Conservation (phyloP, 2,329 filamentous ascomycete genomes). For the Xylogone sp. region DNA sequence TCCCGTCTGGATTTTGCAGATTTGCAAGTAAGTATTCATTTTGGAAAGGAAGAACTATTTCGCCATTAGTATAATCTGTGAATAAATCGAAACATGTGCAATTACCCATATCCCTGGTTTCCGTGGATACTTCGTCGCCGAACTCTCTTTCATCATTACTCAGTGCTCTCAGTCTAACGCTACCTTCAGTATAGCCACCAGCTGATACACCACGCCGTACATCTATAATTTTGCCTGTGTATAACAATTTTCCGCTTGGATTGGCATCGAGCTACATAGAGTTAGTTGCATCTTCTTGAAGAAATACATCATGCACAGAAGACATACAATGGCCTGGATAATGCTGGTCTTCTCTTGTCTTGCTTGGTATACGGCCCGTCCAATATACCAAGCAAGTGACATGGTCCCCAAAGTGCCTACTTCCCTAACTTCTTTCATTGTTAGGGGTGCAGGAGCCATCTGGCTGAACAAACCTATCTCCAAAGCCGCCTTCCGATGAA, state of each 20-base stretch:
- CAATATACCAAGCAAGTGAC: slow-evolving; percentile 32
- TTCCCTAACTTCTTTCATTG: slow-evolving; percentile 29
- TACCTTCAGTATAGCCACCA: slow-evolving; percentile 38
- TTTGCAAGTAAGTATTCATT: slow-evolving; percentile 39
- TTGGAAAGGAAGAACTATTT: slow-evolving; percentile 35
- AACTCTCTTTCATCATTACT: slow-evolving; percentile 22
- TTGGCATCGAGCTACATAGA: slow-evolving; percentile 16
- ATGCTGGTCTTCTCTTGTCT: slow-evolving; percentile 25
- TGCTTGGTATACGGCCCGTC: slow-evolving; percentile 28
- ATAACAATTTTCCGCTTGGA: slow-evolving; percentile 32
- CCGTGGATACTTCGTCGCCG: slow-evolving; percentile 10
- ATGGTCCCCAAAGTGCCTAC: slow-evolving; percentile 30
- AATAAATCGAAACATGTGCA: not conserved
- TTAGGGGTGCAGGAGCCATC: slow-evolving; percentile 31
- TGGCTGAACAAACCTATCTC: slow-evolving; percentile 36
- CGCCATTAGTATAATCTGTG: slow-evolving; percentile 20
- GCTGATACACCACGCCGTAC: slow-evolving; percentile 32
- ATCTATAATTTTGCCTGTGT: slow-evolving; percentile 37
- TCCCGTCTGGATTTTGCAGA: slow-evolving; percentile 26
- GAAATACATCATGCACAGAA: not conserved
- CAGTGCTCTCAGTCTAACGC: slow-evolving; percentile 30
- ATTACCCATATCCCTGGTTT: slow-evolving; percentile 14
- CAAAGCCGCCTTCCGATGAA: slow-evolving; percentile 32
- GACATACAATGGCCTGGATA: slow-evolving; percentile 22
- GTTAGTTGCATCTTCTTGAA: not conserved